Percentiles rank a stretch among this genome's conserved stretches.
Evolutionary conservation across 768 basidiomycete genomes (phyloP).

Genomic region (Rhodotorula sphaerocarpa): DNA sequence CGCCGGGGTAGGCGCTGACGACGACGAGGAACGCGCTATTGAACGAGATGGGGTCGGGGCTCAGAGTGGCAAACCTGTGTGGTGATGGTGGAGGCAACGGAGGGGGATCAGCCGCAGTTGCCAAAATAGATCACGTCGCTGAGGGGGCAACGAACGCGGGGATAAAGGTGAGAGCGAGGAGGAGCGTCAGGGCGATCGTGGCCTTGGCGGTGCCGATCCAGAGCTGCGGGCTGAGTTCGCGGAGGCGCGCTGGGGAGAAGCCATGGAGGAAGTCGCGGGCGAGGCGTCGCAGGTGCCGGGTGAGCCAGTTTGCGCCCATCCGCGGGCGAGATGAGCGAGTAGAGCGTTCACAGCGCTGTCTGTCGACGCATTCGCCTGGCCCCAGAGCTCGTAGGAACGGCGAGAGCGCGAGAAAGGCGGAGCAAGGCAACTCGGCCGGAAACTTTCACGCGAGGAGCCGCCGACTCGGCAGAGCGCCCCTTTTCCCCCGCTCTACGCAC

Average conservation of each 20-base stretch:
- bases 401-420: no score
- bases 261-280: no score
- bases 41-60: constrained; percentile 81
- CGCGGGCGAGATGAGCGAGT: neutral
- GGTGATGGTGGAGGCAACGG: no score
- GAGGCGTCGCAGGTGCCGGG: no score
- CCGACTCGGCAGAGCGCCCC: no score
- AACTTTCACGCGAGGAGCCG: no score
- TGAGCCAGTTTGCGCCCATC: neutral
- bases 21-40: constrained; percentile 77
- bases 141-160: constrained; percentile 10
- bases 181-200: constrained; percentile 14
- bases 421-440: no score
- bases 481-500: no score
- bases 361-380: no score
- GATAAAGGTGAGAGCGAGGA: constrained; percentile 6
- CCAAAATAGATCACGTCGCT: no score
- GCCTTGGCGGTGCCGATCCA: constrained; percentile 6
- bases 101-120: neutral
- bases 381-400: no score
- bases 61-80: constrained; percentile 53
- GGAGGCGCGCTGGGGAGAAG: neutral
- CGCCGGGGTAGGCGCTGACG: constrained; percentile 77
- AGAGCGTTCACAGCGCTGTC: no score
- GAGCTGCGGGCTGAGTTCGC: neutral